These are phyloP conservation scores for Neonectria faginata DNA, from an alignment of 2,329 filamentous ascomycete species.

Conservation along the genomic window DNA sequence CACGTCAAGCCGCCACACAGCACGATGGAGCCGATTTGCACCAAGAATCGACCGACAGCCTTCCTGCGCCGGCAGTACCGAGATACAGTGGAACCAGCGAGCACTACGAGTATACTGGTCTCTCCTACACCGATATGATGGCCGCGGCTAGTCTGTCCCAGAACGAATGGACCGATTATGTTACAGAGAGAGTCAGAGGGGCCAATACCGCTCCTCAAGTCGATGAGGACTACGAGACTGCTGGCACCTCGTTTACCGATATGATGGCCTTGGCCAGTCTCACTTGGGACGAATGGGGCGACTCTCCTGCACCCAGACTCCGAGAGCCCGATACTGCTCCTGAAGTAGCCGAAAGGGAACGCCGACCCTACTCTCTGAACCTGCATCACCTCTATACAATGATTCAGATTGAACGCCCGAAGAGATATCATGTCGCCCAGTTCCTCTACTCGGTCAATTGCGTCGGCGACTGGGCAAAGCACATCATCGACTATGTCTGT, in stretches of 20 bases:
- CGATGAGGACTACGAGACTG: not conserved
- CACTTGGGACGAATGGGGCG: not conserved
- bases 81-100: not conserved
- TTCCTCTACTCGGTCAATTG: slow-evolving; percentile 9
- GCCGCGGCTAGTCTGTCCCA: not conserved
- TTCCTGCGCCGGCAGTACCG: not conserved
- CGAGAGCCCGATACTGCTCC: not conserved
- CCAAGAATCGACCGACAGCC: not conserved
- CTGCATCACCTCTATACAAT: slow-evolving; percentile 10
- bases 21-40: not conserved
- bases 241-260: not conserved
- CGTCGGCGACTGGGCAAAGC: slow-evolving; percentile 7
- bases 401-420: not conserved
- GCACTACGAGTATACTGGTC: not conserved
- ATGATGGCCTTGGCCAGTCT: not conserved
- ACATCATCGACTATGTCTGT: slow-evolving; percentile 1
- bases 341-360: slow-evolving; percentile 8
- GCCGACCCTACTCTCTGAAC: slow-evolving; percentile 11
- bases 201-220: not conserved
- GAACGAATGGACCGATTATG: not conserved
- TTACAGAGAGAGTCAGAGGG: not conserved
- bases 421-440: not conserved
- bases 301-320: not conserved
- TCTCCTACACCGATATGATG: slow-evolving; percentile 1
- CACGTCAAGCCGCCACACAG: not conserved